These are phyloP conservation scores for Durio zibethinus DNA, from an alignment of 345 rosid species.

Conservation along the genomic window DNA sequence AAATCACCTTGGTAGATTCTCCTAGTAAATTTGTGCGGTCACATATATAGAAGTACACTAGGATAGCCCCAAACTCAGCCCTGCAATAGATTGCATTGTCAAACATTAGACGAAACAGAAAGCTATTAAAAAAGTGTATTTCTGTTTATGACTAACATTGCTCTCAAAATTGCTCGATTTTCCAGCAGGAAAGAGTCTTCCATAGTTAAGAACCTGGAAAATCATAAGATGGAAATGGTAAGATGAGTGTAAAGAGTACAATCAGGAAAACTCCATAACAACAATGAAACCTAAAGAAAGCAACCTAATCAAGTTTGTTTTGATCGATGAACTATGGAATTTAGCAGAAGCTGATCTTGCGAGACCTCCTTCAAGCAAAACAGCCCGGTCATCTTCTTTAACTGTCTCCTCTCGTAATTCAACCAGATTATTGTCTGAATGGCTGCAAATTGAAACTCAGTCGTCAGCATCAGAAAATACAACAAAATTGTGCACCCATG, in stretches of 20 bases:
- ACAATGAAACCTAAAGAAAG: slow-evolving; percentile 4
- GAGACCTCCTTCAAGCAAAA: slow-evolving; percentile 89
- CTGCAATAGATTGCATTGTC: slow-evolving; percentile 36
- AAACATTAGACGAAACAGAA: slow-evolving; percentile 4
- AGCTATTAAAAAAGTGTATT: background rate
- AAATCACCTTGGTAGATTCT: slow-evolving; percentile 70
- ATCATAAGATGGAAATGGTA: slow-evolving; percentile 8
- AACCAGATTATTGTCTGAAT: slow-evolving; percentile 78
- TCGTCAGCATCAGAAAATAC: slow-evolving; percentile 16
- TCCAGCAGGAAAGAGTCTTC: slow-evolving; percentile 90
- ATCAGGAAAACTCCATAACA: slow-evolving; percentile 4
- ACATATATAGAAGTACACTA: slow-evolving; percentile 71
- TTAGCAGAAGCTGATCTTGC: slow-evolving; percentile 71
- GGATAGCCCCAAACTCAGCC: slow-evolving; percentile 77
- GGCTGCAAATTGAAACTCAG: slow-evolving; percentile 44
- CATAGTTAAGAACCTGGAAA: slow-evolving; percentile 73
- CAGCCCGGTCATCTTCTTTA: slow-evolving; percentile 81
- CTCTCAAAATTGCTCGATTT: slow-evolving; percentile 77
- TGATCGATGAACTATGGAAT: slow-evolving; percentile 60
- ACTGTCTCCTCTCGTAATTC: slow-evolving; percentile 58
- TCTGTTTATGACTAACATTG: slow-evolving; percentile 51
- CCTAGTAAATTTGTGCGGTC: slow-evolving; percentile 79
- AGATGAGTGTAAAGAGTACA: slow-evolving; percentile 10
- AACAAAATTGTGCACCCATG: slow-evolving; percentile 3
- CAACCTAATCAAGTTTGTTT: slow-evolving; percentile 71